Percentiles rank a stretch among this genome's conserved stretches.
These are phyloP conservation scores for Sutorius australiensis DNA, from an alignment of 768 basidiomycete species.

Conservation along the genomic window DNA sequence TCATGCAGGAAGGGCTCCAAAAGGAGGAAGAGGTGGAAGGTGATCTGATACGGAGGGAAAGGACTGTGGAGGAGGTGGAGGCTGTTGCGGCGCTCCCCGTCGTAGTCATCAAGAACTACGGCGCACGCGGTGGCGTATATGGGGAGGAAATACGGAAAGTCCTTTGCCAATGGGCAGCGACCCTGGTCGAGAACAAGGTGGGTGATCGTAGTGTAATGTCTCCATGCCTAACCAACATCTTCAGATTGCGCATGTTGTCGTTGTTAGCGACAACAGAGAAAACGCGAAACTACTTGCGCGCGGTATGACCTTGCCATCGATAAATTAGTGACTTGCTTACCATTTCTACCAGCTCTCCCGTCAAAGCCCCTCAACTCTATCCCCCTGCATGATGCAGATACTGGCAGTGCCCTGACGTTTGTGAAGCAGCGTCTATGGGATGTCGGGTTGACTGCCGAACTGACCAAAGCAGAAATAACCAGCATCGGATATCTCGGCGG, in stretches of 20 bases:
- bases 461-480: conserved; percentile 52
- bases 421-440: conserved; percentile 75
- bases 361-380: conserved; percentile 79
- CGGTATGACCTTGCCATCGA: conserved; percentile 40
- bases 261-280: conserved; percentile 87
- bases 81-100: conserved; percentile 70
- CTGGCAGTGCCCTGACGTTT: conserved; percentile 71
- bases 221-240: background rate
- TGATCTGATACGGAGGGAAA: conserved; percentile 29
- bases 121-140: conserved; percentile 48
- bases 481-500: conserved; percentile 81
- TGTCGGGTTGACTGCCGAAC: conserved; percentile 45
- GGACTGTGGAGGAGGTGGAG: conserved; percentile 42
- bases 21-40: conserved; percentile 31
- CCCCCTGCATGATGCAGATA: conserved; percentile 81
- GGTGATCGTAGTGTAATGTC: conserved; percentile 4
- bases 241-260: conserved; percentile 87
- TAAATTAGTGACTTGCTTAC: background rate
- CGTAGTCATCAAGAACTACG: conserved; percentile 82
- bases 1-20: conserved; percentile 17
- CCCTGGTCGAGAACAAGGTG: conserved; percentile 77
- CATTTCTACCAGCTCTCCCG: conserved; percentile 57
- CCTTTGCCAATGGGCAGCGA: conserved; percentile 81
- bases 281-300: conserved; percentile 81
- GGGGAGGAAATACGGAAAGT: conserved; percentile 72